Conservation (phyloP, 441 rosid genomes). For the Viola pubescens region DNA sequence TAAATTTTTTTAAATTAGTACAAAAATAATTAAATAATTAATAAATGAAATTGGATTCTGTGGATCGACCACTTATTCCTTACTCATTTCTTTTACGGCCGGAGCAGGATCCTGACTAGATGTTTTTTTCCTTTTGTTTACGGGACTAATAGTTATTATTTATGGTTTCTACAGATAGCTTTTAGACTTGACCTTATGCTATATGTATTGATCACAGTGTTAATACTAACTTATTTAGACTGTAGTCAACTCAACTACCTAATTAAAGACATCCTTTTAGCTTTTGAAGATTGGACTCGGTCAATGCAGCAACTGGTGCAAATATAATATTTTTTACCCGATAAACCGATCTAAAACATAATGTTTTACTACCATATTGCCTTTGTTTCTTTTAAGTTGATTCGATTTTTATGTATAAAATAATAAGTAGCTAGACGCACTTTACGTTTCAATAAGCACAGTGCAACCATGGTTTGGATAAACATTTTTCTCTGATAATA, state of each 20-base stretch:
- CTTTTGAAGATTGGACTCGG: conserved; percentile 20
- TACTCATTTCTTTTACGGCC: conserved; percentile 4
- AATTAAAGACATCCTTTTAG: conserved; percentile 5
- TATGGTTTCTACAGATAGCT: not conserved
- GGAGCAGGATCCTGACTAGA: conserved; percentile 16
- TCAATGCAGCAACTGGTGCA: not conserved
- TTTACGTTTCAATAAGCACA: too few species aligned
- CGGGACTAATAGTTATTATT: conserved; percentile 12
- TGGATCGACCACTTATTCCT: conserved; percentile 26
- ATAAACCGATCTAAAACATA: too few species aligned
- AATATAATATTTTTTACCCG: too few species aligned
- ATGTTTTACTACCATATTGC: too few species aligned
- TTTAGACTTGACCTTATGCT: conserved; percentile 18
- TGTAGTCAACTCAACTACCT: conserved; percentile 7
- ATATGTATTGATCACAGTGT: not conserved
- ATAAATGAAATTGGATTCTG: conserved; percentile 18
- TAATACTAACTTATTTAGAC: conserved; percentile 3
- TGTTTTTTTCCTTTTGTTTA: conserved; percentile 17
- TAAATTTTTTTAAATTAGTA: conserved; percentile 1
- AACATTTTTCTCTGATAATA: too few species aligned
- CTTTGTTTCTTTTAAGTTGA: too few species aligned
- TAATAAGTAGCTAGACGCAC: too few species aligned
- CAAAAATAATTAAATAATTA: not conserved
- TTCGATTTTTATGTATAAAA: too few species aligned
- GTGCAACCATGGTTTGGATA: too few species aligned